Evolutionary conservation across 75 land plant genomes (phyloP).

Genomic region (Picea sitchensis): DNA sequence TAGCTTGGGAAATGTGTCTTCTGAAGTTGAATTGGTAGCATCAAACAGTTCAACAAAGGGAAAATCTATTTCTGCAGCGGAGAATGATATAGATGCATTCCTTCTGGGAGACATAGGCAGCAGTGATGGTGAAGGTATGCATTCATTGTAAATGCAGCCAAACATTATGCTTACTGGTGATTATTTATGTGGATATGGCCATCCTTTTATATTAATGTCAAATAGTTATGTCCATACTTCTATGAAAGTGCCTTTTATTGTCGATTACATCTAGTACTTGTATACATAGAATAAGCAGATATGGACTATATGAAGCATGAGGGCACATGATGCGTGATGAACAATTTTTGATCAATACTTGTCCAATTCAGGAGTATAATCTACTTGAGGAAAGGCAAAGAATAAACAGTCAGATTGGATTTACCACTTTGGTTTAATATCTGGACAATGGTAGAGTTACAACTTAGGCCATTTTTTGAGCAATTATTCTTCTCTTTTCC

Average conservation of each 20-base stretch:
- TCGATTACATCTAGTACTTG: background rate
- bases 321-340: background rate
- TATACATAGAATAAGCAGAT: background rate
- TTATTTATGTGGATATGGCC: background rate
- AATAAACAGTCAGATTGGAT: background rate
- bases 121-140: conserved; percentile 49
- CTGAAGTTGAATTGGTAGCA: conserved; percentile 15
- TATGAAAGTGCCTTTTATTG: background rate
- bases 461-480: background rate
- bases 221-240: background rate
- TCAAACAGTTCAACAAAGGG: conserved; percentile 9
- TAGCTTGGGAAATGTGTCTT: conserved; percentile 4
- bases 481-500: background rate
- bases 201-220: background rate
- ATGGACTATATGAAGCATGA: background rate
- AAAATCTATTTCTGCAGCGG: conserved; percentile 25
- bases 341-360: background rate
- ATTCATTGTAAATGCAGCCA: background rate
- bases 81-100: conserved; percentile 66
- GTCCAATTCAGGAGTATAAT: background rate
- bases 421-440: background rate
- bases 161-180: background rate
- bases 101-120: conserved; percentile 65
- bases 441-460: no score
- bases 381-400: background rate